Conservation (phyloP, 805 yeast genomes). For the Teunomyces stri region DNA sequence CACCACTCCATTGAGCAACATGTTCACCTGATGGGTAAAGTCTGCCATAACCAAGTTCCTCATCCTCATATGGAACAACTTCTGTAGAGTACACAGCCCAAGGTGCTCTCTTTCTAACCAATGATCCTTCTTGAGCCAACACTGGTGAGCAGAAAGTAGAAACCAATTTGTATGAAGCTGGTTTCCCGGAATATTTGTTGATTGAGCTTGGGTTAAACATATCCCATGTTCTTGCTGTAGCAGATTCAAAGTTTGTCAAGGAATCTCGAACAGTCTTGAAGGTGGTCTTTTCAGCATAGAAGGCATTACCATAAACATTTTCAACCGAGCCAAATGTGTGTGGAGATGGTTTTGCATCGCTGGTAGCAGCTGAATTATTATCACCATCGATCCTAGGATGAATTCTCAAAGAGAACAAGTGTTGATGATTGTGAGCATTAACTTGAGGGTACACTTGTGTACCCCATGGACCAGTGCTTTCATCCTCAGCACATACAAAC, state of each 20-base stretch:
- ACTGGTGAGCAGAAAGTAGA: slow-evolving; percentile 73
- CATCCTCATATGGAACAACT: slow-evolving; percentile 70
- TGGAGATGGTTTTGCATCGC: slow-evolving; percentile 62
- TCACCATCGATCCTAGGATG: slow-evolving; percentile 84
- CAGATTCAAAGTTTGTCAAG: slow-evolving; percentile 56
- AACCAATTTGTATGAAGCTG: slow-evolving; percentile 73
- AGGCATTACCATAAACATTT: slow-evolving; percentile 77
- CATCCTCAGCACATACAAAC: slow-evolving; percentile 59
- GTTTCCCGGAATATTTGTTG: slow-evolving; percentile 71
- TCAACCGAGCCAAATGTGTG: slow-evolving; percentile 62
- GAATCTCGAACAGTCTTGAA: slow-evolving; percentile 70
- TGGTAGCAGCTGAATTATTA: slow-evolving; percentile 66
- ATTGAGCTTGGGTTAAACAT: slow-evolving; percentile 66
- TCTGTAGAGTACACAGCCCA: slow-evolving; percentile 70
- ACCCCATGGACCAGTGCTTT: slow-evolving; percentile 74
- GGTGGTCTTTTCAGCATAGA: slow-evolving; percentile 61
- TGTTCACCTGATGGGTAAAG: slow-evolving; percentile 79
- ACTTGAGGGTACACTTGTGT: slow-evolving; percentile 76
- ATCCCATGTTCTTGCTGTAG: slow-evolving; percentile 75
- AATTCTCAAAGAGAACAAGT: slow-evolving; percentile 71
- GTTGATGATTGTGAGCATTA: slow-evolving; percentile 87
- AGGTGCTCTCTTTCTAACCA: slow-evolving; percentile 78
- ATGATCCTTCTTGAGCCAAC: slow-evolving; percentile 69
- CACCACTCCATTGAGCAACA: slow-evolving; percentile 74
- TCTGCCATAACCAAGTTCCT: slow-evolving; percentile 49